phyloP scores from a whole-genome alignment of 1,139 yeast genomes.

The Sugiyamaella grinbergsii region DNA sequence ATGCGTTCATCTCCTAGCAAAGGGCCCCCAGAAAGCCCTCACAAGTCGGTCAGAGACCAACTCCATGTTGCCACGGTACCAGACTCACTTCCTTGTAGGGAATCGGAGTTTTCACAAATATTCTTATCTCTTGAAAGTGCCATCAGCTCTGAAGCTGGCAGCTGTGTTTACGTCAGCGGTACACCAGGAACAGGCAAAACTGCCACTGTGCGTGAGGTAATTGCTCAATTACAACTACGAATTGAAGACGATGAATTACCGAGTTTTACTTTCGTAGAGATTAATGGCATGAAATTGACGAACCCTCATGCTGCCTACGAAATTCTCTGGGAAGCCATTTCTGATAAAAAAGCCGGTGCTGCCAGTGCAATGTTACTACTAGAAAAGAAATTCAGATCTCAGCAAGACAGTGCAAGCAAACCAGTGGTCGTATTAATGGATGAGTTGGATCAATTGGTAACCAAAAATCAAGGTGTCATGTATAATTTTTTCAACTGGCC shows the following conservation, averaged over 20 bases:
- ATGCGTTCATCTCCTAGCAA: slow-evolving; percentile 16
- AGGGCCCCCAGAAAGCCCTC: slow-evolving; percentile 27
- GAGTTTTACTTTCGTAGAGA: slow-evolving; percentile 74
- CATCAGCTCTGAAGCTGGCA: slow-evolving; percentile 69
- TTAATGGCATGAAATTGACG: slow-evolving; percentile 85
- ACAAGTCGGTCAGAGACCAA: slow-evolving; percentile 58
- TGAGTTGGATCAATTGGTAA: slow-evolving; percentile 89
- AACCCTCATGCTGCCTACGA: slow-evolving; percentile 89
- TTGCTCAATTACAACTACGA: slow-evolving; percentile 58
- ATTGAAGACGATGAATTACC: slow-evolving; percentile 51
- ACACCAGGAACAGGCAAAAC: slow-evolving; percentile 99
- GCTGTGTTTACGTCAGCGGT: slow-evolving; percentile 89
- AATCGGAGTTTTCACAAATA: slow-evolving; percentile 75
- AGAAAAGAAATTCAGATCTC: slow-evolving; percentile 53
- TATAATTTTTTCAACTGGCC: slow-evolving; percentile 99
- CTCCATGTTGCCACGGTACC: slow-evolving; percentile 68
- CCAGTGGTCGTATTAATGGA: slow-evolving; percentile 83
- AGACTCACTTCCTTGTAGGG: slow-evolving; percentile 80
- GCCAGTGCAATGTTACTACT: slow-evolving; percentile 61
- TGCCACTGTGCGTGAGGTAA: slow-evolving; percentile 85
- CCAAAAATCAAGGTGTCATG: slow-evolving; percentile 83
- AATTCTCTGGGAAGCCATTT: slow-evolving; percentile 72
- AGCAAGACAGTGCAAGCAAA: slow-evolving; percentile 40
- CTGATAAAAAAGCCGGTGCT: slow-evolving; percentile 62
- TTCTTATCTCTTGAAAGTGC: slow-evolving; percentile 75